Percentiles rank a stretch among this genome's conserved stretches.
Conservation (phyloP, 495 filamentous ascomycete genomes). For the Penicillium flavigenum region DNA sequence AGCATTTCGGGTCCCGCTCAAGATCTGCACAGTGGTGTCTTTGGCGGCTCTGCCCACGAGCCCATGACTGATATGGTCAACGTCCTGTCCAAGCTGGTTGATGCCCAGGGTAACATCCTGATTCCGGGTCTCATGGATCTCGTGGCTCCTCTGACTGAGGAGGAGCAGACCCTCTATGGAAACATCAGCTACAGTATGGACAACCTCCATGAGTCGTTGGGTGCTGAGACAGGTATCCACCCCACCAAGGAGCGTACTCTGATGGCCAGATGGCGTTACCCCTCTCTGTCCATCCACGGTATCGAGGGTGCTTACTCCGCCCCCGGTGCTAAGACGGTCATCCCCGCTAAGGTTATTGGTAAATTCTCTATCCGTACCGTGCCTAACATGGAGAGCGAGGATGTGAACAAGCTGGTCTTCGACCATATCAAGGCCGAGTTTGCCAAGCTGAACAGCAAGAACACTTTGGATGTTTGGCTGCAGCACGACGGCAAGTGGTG, state of each 20-base stretch:
- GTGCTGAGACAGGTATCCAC: conserved; percentile 80
- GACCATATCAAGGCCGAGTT: conserved; percentile 77
- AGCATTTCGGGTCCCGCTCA: conserved; percentile 84
- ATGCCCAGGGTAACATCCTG: conserved; percentile 82
- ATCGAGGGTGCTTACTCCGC: conserved; percentile 94
- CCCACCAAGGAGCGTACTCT: conserved; percentile 82
- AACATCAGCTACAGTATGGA: conserved; percentile 93
- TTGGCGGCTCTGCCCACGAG: conserved; percentile 92
- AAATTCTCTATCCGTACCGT: conserved; percentile 99
- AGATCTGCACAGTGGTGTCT: conserved; percentile 94
- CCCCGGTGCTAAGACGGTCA: conserved; percentile 95
- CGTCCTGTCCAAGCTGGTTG: conserved; percentile 78
- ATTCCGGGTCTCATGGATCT: conserved; percentile 89
- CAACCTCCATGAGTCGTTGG: conserved; percentile 85
- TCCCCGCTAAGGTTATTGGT: conserved; percentile 93
- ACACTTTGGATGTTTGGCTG: conserved; percentile 74
- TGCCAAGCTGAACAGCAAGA: conserved; percentile 83
- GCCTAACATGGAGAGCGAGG: conserved; percentile 90
- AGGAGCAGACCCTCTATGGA: conserved; percentile 82
- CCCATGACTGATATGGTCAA: conserved; percentile 95
- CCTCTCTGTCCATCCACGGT: conserved; percentile 93
- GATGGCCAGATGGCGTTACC: conserved; percentile 94
- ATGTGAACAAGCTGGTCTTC: conserved; percentile 81
- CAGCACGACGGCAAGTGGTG: conserved; percentile 97
- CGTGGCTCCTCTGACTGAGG: conserved; percentile 80